A percentile compares a stretch with the other conserved stretches of the same genome.
Conservation (phyloP, 768 basidiomycete species). For the Cystofilobasidium ferigula region DNA sequence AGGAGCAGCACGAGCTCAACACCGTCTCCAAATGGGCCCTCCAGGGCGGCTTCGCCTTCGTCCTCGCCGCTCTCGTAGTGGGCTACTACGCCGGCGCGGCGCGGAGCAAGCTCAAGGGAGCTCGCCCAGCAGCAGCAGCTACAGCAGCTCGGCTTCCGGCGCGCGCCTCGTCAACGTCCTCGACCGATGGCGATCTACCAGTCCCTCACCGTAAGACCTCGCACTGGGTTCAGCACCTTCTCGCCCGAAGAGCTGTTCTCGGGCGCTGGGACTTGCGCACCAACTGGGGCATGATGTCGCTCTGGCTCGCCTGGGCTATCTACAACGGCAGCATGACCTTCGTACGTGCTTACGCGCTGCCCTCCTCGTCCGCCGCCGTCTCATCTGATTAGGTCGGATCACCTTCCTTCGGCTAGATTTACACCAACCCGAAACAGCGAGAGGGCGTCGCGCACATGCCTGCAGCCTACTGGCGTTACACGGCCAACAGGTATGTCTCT, state of each 20-base stretch:
- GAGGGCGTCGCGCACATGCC: conserved; percentile 2
- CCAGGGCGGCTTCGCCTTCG: not conserved
- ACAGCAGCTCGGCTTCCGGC: too few species aligned
- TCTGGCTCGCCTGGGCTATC: not conserved
- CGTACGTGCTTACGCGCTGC: not conserved
- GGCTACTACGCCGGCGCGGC: not conserved
- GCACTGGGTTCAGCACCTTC: not conserved
- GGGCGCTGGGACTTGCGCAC: conserved; percentile 7
- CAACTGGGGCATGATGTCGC: conserved; percentile 13
- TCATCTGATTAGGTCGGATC: not conserved
- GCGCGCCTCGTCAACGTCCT: not conserved
- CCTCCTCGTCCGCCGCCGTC: not conserved
- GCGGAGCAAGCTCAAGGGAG: not conserved
- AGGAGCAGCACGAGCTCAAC: not conserved
- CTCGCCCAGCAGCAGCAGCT: not conserved
- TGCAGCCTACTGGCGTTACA: not conserved
- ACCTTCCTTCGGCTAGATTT: not conserved
- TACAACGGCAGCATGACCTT: not conserved
- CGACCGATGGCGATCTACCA: not conserved
- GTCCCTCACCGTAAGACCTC: not conserved
- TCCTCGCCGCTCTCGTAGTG: not conserved
- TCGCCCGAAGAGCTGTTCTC: not conserved
- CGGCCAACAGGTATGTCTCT: not conserved
- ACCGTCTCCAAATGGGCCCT: not conserved
- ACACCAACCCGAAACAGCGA: not conserved